These are phyloP conservation scores for Phalaenopsis equestris DNA, from an alignment of 106 monocot species.

Conservation along the genomic window DNA sequence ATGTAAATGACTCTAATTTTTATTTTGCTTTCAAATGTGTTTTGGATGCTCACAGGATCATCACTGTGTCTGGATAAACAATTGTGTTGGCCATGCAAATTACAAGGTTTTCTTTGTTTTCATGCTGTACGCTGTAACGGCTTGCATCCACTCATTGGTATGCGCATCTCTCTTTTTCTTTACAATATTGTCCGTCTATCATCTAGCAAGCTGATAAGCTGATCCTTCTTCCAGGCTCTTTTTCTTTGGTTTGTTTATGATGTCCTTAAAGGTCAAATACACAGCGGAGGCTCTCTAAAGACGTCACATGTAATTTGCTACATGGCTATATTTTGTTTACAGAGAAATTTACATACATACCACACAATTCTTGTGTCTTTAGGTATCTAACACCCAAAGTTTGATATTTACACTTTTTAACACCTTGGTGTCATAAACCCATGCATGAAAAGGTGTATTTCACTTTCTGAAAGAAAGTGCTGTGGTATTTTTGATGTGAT, in stretches of 20 bases:
- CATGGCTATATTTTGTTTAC: background rate
- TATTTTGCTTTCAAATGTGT: background rate
- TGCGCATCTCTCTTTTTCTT: background rate
- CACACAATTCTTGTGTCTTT: no score
- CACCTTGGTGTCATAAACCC: no score
- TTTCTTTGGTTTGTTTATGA: constrained; percentile 70
- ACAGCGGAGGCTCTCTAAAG: constrained; percentile 51
- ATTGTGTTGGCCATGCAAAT: constrained; percentile 97
- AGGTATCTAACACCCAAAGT: no score
- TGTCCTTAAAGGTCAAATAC: constrained; percentile 46
- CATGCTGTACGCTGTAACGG: constrained; percentile 70
- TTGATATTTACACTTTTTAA: no score
- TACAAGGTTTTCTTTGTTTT: constrained; percentile 95
- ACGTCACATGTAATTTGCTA: constrained; percentile 47
- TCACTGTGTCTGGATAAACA: constrained; percentile 99
- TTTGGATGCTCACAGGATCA: constrained; percentile 63
- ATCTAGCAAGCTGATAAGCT: background rate
- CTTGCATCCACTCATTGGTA: constrained; percentile 87
- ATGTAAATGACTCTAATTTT: no score
- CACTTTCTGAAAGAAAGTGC: no score
- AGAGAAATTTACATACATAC: no score
- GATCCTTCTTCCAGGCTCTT: constrained; percentile 46
- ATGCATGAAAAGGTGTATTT: no score
- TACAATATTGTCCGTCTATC: background rate
- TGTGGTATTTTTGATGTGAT: no score